phyloP scores from a whole-genome alignment of 1,284 basidiomycete genomes.

The Tylopilus sp. region DNA sequence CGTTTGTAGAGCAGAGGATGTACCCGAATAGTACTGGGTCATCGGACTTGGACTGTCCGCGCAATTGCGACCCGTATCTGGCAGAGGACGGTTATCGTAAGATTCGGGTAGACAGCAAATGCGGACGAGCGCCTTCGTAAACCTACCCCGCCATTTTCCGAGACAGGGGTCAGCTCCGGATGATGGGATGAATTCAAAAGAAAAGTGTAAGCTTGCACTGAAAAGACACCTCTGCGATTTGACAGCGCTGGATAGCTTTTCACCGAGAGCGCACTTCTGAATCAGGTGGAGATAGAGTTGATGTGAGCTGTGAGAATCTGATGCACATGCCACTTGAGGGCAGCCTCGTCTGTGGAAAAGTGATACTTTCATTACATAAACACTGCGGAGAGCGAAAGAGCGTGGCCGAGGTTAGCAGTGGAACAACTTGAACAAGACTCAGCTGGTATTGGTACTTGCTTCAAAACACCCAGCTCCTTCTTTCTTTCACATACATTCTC shows the following conservation, averaged over 20 bases:
- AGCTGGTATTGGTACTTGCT: neutral
- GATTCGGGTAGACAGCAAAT: too few relatives aligned
- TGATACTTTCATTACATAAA: too few relatives aligned
- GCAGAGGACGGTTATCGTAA: too few relatives aligned
- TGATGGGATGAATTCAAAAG: neutral
- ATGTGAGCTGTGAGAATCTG: too few relatives aligned
- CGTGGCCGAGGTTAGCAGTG: neutral
- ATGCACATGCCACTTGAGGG: too few relatives aligned
- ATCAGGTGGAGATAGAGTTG: too few relatives aligned
- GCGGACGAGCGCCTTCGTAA: neutral
- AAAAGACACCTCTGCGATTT: slow-evolving; percentile 7
- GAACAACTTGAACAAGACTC: neutral
- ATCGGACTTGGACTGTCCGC: too few relatives aligned
- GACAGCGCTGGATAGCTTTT: slow-evolving; percentile 8
- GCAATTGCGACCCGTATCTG: too few relatives aligned
- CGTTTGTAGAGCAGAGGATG: too few relatives aligned
- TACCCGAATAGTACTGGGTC: too few relatives aligned
- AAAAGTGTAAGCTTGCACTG: neutral
- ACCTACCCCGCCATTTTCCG: slow-evolving; percentile 15
- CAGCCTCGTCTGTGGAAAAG: too few relatives aligned
- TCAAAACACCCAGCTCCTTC: neutral
- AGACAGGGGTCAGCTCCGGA: too few relatives aligned
- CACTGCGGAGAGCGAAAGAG: slow-evolving; percentile 35
- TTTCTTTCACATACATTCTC: neutral
- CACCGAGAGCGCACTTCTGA: slow-evolving; percentile 3